Evolutionary conservation across 108 stramenopile species (phyloP).

Genomic region (Nitzschia putrida): DNA sequence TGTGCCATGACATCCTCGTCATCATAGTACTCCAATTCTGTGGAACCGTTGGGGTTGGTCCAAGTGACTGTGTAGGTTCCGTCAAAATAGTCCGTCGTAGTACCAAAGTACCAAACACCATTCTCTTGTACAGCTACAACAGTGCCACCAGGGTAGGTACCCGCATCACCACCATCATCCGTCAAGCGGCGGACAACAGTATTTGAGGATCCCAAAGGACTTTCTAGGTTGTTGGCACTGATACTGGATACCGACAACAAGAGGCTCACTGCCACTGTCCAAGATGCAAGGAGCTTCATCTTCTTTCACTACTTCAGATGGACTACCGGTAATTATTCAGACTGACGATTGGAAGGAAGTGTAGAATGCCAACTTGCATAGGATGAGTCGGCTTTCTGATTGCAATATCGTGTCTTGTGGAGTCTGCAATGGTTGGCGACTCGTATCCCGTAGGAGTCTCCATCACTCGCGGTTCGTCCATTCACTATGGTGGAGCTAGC

Average conservation of each 20-base stretch:
- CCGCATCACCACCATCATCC: background rate
- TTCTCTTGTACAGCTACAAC: background rate
- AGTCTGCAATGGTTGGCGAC: too few relatives aligned
- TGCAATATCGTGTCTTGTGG: too few relatives aligned
- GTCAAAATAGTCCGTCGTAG: constrained; percentile 11
- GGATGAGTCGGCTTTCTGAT: too few relatives aligned
- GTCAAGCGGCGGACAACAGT: background rate
- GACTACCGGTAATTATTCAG: background rate
- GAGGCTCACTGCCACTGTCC: too few relatives aligned
- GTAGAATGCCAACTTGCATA: background rate
- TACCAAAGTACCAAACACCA: constrained; percentile 4
- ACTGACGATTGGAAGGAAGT: background rate
- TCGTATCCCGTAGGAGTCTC: too few relatives aligned
- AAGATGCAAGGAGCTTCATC: background rate
- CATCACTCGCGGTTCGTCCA: too few relatives aligned
- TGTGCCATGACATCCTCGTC: constrained; percentile 11
- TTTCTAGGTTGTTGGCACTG: background rate
- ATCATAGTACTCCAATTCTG: constrained; percentile 17
- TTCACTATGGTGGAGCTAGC: too few relatives aligned
- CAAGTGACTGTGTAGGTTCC: constrained; percentile 18
- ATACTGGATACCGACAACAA: too few relatives aligned
- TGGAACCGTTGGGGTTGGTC: background rate
- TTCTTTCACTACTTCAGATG: background rate
- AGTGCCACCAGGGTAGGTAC: background rate
- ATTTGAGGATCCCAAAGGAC: background rate